Conservation (phyloP, 2,329 filamentous ascomycete species). For the Pseudogymnoascus sp. region DNA sequence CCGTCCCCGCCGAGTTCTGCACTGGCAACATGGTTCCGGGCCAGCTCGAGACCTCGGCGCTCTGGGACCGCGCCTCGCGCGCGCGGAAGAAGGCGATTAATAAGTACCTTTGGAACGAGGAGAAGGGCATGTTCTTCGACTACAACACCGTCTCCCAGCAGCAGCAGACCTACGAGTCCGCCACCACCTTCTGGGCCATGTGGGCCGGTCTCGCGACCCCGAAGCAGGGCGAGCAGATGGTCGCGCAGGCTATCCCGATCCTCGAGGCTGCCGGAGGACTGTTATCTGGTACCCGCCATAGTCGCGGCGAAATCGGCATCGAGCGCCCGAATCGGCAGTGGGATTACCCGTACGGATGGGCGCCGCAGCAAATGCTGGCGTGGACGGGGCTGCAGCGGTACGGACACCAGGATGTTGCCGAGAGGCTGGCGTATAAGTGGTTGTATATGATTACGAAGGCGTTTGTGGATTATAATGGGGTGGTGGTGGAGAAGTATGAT, state of each 20-base stretch:
- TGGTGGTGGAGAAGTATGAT: constrained; percentile 98
- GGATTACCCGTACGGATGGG: constrained; percentile 98
- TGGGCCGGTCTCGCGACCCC: constrained; percentile 88
- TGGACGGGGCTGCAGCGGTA: constrained; percentile 92
- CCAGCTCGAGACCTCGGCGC: constrained; percentile 70
- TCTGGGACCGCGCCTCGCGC: constrained; percentile 85
- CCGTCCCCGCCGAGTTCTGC: constrained; percentile 77
- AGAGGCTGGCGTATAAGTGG: constrained; percentile 91
- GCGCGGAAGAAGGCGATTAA: constrained; percentile 79
- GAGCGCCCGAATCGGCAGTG: constrained; percentile 91
- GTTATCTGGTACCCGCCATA: constrained; percentile 81
- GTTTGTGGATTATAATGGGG: constrained; percentile 96
- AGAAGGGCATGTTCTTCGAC: constrained; percentile 95
- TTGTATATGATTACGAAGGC: constrained; percentile 97
- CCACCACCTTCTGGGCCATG: constrained; percentile 94
- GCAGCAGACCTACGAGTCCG: constrained; percentile 78
- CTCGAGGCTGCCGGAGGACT: constrained; percentile 86
- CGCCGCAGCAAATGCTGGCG: constrained; percentile 94
- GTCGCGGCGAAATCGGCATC: constrained; percentile 69
- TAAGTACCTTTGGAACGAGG: constrained; percentile 87
- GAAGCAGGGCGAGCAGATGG: constrained; percentile 75
- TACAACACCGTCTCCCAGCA: constrained; percentile 80
- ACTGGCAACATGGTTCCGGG: constrained; percentile 56
- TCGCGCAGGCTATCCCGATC: constrained; percentile 70
- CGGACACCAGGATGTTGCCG: constrained; percentile 82